Evolutionary conservation across 106 monocot species (phyloP).

Genomic region (Xerophyta viscosa): DNA sequence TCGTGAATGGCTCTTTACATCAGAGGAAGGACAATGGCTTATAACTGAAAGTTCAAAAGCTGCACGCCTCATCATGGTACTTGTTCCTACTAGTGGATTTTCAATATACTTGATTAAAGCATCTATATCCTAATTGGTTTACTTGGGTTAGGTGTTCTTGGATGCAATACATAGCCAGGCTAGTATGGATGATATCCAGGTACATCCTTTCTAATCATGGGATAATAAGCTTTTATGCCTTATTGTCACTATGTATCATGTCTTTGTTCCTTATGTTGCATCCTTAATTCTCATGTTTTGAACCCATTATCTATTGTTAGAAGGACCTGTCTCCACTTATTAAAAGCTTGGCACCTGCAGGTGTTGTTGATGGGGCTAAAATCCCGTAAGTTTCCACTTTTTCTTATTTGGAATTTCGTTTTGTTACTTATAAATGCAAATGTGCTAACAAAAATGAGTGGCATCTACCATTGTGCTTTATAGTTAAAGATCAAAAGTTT

Average conservation of each 20-base stretch:
- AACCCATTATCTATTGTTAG: constrained; percentile 22
- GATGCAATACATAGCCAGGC: constrained; percentile 64
- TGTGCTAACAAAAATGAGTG: too few relatives aligned
- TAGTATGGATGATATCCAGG: constrained; percentile 76
- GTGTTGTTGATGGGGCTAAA: constrained; percentile 36
- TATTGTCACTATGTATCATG: too few relatives aligned
- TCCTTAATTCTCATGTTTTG: too few relatives aligned
- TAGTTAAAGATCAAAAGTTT: too few relatives aligned
- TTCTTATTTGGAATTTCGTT: too few relatives aligned
- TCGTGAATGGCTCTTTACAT: constrained; percentile 86
- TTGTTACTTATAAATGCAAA: too few relatives aligned
- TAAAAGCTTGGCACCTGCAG: constrained; percentile 50
- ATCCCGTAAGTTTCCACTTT: constrained; percentile 63
- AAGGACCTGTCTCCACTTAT: constrained; percentile 93
- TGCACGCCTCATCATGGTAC: constrained; percentile 93
- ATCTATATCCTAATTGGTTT: too few relatives aligned
- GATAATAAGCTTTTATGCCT: neutral
- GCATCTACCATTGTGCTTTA: too few relatives aligned
- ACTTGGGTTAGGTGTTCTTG: constrained; percentile 67
- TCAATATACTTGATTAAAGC: neutral
- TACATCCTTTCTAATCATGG: constrained; percentile 1
- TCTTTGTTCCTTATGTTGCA: too few relatives aligned
- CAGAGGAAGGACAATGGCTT: constrained; percentile 95
- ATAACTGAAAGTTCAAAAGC: constrained; percentile 88
- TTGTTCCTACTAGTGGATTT: neutral